phyloP scores from a whole-genome alignment of 129 eudicot genomes.

The Centella asiatica region DNA sequence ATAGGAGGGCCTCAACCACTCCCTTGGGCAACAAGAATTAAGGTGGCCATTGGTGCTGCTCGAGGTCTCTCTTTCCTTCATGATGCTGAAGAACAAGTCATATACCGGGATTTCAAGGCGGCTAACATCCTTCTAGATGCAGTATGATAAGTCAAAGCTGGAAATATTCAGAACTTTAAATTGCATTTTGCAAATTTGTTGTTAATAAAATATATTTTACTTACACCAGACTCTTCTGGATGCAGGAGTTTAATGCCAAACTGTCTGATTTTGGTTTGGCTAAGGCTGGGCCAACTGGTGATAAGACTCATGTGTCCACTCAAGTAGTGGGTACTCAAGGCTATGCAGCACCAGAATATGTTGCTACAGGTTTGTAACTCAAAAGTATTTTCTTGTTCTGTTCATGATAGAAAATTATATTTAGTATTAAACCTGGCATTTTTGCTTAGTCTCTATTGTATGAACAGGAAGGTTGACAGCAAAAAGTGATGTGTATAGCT shows the following conservation, averaged over 20 bases:
- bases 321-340: slow-evolving; percentile 97
- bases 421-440: not conserved
- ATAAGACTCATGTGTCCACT: slow-evolving; percentile 82
- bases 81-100: slow-evolving; percentile 75
- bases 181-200: no score
- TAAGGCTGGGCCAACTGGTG: slow-evolving; percentile 93
- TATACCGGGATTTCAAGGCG: slow-evolving; percentile 82
- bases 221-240: slow-evolving; percentile 7
- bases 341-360: slow-evolving; percentile 93
- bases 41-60: slow-evolving; percentile 91
- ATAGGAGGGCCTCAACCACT: slow-evolving; percentile 85
- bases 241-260: slow-evolving; percentile 88
- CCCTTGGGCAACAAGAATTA: slow-evolving; percentile 76
- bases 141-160: slow-evolving; percentile 25
- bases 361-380: slow-evolving; percentile 70
- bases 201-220: not conserved
- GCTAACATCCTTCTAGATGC: slow-evolving; percentile 81
- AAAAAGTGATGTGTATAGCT: slow-evolving; percentile 88
- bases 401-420: not conserved
- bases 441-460: not conserved
- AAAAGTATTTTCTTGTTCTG: not conserved
- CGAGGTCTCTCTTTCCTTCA: slow-evolving; percentile 77
- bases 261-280: slow-evolving; percentile 93
- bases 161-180: no score
- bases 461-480: slow-evolving; percentile 66